Conservation (phyloP, 495 filamentous ascomycete genomes). For the Parmelia sp. region DNA sequence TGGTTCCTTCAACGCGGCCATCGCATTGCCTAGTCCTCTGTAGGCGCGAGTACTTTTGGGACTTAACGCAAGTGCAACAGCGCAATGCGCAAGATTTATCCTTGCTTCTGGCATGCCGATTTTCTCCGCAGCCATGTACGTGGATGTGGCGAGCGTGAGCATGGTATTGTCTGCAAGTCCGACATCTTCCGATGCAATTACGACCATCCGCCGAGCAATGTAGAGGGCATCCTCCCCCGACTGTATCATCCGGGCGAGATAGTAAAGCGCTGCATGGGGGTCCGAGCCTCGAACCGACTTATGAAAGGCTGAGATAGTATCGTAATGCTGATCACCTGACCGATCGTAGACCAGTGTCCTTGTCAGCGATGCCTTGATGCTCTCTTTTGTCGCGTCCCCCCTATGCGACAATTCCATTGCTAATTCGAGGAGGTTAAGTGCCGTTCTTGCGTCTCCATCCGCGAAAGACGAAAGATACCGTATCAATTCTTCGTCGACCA, state of each 20-base stretch:
- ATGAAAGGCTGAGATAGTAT: slow-evolving; percentile 94
- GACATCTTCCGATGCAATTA: slow-evolving; percentile 86
- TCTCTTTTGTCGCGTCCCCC: slow-evolving; percentile 49
- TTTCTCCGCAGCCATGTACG: slow-evolving; percentile 78
- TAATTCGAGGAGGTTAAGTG: slow-evolving; percentile 85
- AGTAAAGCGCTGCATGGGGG: slow-evolving; percentile 84
- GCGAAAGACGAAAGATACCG: slow-evolving; percentile 76
- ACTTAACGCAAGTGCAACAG: slow-evolving; percentile 73
- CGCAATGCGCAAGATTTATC: slow-evolving; percentile 83
- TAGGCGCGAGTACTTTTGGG: slow-evolving; percentile 85
- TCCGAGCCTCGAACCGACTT: slow-evolving; percentile 87
- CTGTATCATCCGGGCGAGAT: slow-evolving; percentile 92
- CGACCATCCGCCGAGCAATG: slow-evolving; percentile 84
- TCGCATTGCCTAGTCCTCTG: slow-evolving; percentile 70
- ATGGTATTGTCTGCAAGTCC: slow-evolving; percentile 86
- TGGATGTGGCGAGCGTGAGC: slow-evolving; percentile 73
- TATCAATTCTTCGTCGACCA: slow-evolving; percentile 73
- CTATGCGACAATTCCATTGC: slow-evolving; percentile 60
- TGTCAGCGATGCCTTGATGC: slow-evolving; percentile 73
- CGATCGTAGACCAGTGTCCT: slow-evolving; percentile 92
- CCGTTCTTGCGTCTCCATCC: slow-evolving; percentile 87
- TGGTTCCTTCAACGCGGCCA: slow-evolving; percentile 66
- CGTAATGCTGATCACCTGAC: slow-evolving; percentile 89
- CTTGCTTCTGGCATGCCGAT: slow-evolving; percentile 91
- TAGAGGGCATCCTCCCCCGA: slow-evolving; percentile 91